Base-by-base conservation (phyloP, 495 filamentous ascomycete genomes). In the Penicillium canescens region DNA sequence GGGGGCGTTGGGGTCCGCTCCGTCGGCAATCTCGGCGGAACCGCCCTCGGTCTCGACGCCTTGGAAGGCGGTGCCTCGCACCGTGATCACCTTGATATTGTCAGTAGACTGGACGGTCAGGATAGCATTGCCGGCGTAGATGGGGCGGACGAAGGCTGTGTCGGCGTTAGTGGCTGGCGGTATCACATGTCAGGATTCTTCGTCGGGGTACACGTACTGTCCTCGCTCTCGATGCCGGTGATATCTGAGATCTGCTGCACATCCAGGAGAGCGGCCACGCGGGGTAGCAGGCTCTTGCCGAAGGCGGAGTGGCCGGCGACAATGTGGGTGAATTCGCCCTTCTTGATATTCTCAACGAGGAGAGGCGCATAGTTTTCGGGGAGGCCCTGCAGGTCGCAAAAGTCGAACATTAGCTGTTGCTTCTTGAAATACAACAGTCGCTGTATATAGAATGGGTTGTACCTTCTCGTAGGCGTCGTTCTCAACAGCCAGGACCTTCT, bases 121-220 rank as follows among this genome's bases (percentile, higher is more conserved):
- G 61, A 98, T 94, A 44, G 91, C 95, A 67, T 98, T 98, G 38
- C 94, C 94, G 46, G 94, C 94, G 65, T 98, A 98, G 65, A 98
- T 96, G 39, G 95, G 92, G 31, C 94, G 90, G 38, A 97, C 89
- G 67, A 98, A 98, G 18, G 91, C 82, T 86, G 53, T 18, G 26
- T 52, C 10, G 38, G 28, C 6, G 46, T 72, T 35, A 72, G 59
- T 42, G 20, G 42, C 21, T 31, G 49, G 26, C 26, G 13, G 34
- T 21, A 41, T 63, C 59, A 65, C 60, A 63, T 63, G 60, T 51
- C 47, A 62, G 53, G 26, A 31, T 28, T 31, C 5, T 37, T 31
- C n/a, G 13, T 49, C 48, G 36, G 20, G 13, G 26, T 46, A 28
- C 34, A 70, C 82, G 42, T 71, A 83, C 83, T 98, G 70, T 95